Conservation (phyloP, 179 eudicot genomes). For the Silene coronaria region DNA sequence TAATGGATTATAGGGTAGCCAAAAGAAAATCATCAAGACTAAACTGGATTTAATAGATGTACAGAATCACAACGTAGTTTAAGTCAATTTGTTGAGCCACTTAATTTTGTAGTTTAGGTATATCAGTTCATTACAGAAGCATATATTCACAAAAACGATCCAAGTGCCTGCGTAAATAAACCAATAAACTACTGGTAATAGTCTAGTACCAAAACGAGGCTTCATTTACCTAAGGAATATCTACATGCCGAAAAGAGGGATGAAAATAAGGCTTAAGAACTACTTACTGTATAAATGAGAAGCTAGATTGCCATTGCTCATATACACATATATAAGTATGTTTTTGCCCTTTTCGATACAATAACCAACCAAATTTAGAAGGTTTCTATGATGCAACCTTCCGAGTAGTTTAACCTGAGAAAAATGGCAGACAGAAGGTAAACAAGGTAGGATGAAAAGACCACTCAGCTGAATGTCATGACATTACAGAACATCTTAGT, state of each 20-base stretch:
- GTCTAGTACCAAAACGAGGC: no score
- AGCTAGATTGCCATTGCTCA: constrained; percentile 86
- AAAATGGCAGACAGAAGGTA: neutral
- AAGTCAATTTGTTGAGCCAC: no score
- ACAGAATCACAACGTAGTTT: neutral
- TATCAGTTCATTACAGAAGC: no score
- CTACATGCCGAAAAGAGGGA: neutral
- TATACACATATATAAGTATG: constrained; percentile 86
- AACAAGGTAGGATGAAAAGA: constrained; percentile 6
- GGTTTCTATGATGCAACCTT: constrained; percentile 95
- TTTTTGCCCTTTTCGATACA: constrained; percentile 89
- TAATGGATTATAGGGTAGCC: neutral
- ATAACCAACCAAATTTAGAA: constrained; percentile 90
- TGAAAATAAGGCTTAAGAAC: neutral
- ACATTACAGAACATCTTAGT: neutral
- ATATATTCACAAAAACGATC: no score
- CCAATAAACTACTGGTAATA: no score
- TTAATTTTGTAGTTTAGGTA: no score
- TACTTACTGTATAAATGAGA: constrained; percentile 84
- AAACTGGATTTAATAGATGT: neutral
- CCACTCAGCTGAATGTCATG: neutral
- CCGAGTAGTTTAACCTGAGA: constrained; percentile 81
- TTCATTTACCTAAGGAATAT: neutral
- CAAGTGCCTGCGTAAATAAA: no score
- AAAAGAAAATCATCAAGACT: neutral